Conservation (phyloP, 208 protist genomes). For the Crithidia thermophila region DNA sequence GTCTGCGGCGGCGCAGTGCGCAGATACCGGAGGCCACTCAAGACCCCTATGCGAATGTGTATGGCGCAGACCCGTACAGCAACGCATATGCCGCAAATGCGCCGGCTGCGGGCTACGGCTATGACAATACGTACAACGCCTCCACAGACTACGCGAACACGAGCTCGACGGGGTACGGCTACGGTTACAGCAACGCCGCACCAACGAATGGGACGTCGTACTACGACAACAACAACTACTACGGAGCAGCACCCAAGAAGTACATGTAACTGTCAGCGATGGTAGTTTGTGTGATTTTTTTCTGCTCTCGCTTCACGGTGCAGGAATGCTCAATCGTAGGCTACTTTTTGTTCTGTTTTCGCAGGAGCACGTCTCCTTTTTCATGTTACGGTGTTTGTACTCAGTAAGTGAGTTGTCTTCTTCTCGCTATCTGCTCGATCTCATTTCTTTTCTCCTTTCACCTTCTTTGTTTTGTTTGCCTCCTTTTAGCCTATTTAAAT, state of each 20-base stretch:
- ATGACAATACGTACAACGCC: slow-evolving; percentile 3
- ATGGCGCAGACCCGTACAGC: background rate
- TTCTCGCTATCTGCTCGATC: too few species aligned
- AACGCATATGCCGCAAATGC: background rate
- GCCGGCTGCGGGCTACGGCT: slow-evolving; percentile 7
- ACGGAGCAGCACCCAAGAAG: background rate
- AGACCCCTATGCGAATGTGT: background rate
- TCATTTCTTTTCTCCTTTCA: background rate
- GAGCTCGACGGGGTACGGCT: background rate
- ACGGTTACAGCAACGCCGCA: slow-evolving; percentile 4
- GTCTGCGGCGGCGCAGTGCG: background rate
- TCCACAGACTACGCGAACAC: background rate
- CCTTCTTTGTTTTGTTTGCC: background rate
- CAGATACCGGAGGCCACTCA: background rate
- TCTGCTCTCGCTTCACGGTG: background rate
- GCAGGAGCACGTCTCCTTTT: too few species aligned
- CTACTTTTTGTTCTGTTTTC: too few species aligned
- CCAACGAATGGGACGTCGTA: background rate
- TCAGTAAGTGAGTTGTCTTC: too few species aligned
- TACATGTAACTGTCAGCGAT: background rate
- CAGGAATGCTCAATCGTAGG: too few species aligned
- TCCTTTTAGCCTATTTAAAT: background rate
- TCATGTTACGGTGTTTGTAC: too few species aligned
- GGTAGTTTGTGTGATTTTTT: background rate
- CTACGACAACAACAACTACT: slow-evolving; percentile 8